Evolutionary conservation across 2,329 filamentous ascomycete species (phyloP), one percentile per base, ranked within the genome.

Genomic region (Didymella pinodella): DNA sequence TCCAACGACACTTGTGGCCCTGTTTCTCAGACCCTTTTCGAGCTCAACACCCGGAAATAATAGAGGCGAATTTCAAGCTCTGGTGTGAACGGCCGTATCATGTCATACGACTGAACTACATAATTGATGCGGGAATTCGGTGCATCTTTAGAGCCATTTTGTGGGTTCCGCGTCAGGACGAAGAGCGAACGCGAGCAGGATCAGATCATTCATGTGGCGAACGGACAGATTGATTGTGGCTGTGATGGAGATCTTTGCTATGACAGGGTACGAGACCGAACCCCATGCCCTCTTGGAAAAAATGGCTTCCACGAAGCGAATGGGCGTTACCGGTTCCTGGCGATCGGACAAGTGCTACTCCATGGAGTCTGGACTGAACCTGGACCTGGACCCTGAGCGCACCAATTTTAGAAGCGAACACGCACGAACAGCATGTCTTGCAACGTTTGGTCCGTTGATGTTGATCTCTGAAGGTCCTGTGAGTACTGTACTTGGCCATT

Each of bases 181-280:
- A 7, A 25, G 41, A 48, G 6, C 29, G 45, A 55, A 48, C 16
- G 51, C 54, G 51, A 56, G 28, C 20, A 26, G 16, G 11, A 54
- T 54, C 41, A 38, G 56, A 45, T 38, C 49, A 59, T 50, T 14
- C 10, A 14, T 54, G 59, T 65, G 51, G 64, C 62, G 50, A 63
- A 31, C 29, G 28, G 12, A 6, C 18, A 31, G 7, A 41, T 38
- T n/a, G 46, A 49, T 25, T 50, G 59, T 56, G 65, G 63, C 63
- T 68, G 65, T 66, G 60, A 50, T 55, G 55, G 22, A 52, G 57
- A 64, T 66, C 59, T 55, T 59, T 54, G 26, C 50, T 43, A 26
- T 25, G 40, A 43, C 11, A 14, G 26, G 38, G 40, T 48, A 45
- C 49, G 36, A 49, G 38, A 40, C 43, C 32, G 16, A 20, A 29